A percentile compares a stretch with the other conserved stretches of the same genome.
Conservation (phyloP, 176 grass and related monocot genomes). For the Thinopyrum elongatum region DNA sequence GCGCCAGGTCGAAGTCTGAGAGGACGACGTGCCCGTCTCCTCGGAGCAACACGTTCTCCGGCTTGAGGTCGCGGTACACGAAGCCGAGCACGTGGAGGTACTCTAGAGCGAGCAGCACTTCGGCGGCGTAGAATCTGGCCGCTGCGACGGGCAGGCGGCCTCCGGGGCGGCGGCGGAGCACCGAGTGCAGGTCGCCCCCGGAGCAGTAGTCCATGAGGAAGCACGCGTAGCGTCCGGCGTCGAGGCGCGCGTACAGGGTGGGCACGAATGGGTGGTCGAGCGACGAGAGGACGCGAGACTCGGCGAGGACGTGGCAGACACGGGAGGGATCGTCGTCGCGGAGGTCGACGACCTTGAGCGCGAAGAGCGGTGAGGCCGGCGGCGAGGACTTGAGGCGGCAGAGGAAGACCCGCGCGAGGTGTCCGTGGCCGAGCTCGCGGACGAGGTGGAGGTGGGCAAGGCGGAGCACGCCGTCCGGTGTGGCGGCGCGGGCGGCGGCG, state of each 20-base stretch:
- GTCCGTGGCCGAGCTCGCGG: slow-evolving; percentile 75
- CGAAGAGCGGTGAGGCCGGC: slow-evolving; percentile 49
- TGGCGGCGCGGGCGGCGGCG: slow-evolving; percentile 37
- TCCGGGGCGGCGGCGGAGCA: slow-evolving; percentile 63
- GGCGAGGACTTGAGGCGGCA: slow-evolving; percentile 72
- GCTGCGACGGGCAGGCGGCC: slow-evolving; percentile 61
- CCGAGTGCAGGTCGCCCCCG: slow-evolving; percentile 70
- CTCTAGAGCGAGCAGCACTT: slow-evolving; percentile 87
- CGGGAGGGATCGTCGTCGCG: slow-evolving; percentile 46
- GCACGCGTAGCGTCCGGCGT: slow-evolving; percentile 77
- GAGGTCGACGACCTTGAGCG: slow-evolving; percentile 90
- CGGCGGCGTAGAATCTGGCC: slow-evolving; percentile 73
- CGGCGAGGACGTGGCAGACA: slow-evolving; percentile 63
- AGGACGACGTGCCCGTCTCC: slow-evolving; percentile 88
- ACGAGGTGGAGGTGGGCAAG: slow-evolving; percentile 73
- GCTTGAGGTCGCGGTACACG: slow-evolving; percentile 94
- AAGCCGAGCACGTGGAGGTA: slow-evolving; percentile 94
- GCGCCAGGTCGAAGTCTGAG: slow-evolving; percentile 85
- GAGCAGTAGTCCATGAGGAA: slow-evolving; percentile 95
- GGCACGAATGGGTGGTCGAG: slow-evolving; percentile 91
- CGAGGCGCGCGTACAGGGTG: slow-evolving; percentile 84
- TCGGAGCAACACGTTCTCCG: slow-evolving; percentile 85
- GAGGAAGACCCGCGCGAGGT: slow-evolving; percentile 86
- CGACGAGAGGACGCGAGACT: slow-evolving; percentile 66
- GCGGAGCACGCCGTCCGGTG: slow-evolving; percentile 65